Evolutionary conservation across 768 basidiomycete species (phyloP), one percentile per base, ranked within the genome.

Genomic region (Fomitopsis serialis): DNA sequence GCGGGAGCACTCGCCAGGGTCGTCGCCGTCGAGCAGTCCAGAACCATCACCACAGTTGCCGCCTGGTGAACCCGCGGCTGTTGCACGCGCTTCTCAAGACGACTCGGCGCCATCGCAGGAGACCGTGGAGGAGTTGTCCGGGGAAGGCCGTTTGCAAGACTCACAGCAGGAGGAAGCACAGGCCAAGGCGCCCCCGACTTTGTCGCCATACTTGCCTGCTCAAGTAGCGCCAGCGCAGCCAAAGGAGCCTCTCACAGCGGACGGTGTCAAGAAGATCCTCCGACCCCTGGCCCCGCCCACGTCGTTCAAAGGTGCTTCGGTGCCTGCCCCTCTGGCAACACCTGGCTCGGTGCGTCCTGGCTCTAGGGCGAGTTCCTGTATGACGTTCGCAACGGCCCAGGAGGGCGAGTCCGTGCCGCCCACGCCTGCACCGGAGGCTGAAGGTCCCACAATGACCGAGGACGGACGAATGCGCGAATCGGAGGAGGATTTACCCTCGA

Each of bases 341-440:
- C 53, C 22, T 4, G 29, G 46, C 19, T 45, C 44, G 13, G 12
- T 23, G 22, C 62, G 65, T 35, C 42, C 65, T 2, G 58, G 45
- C 3, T 66, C 65, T 3, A 58, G 65, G 44, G 63, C 63, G 21
- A 65, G 63, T 51, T 62, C 63, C 13, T 50, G 50, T 49, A 50
- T 57, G 45, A 57, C 65, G 1, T 66, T 61, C 42, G 62, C 58
- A 7, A 66, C 65, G 29, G 65, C 65, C 6, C 59, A 63, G 15
- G 65, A 66, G 45, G 56, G 54, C 3, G 35, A 55, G 3, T 23
- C 35, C 8, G 23, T 52, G 10, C 43, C 58, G 10, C 42, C 58
- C 36, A 35, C 60, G 4, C 52, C 57, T 13, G 40, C 57, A 0
- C 46, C 55, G 5, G 24, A 19, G 25, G 58, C 45, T 3, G 50